Evolutionary conservation across 2,329 filamentous ascomycete genomes (phyloP), one percentile per base, ranked within the genome.

Genomic region (Diaporthe citrichinensis): DNA sequence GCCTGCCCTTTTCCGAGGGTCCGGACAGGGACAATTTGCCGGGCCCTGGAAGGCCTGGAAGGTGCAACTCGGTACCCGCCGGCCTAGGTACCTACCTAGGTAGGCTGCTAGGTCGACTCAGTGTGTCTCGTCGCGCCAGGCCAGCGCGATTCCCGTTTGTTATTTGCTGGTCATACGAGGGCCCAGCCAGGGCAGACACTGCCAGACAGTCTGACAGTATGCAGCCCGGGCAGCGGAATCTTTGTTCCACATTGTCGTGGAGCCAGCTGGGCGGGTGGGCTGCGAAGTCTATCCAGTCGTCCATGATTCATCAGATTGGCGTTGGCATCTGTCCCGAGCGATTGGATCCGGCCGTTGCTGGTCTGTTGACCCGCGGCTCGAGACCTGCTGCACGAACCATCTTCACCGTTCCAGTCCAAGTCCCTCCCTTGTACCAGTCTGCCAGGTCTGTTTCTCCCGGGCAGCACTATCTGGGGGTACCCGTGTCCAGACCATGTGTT

Each of bases 291-390:
- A 68, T 68, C 46, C 23, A 51, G 44, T 28, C 31, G 31, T 68
- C 62, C 62, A 68, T 68, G 62, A 68, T 68, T 68, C 62, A 68
- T 68, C 62, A 68, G 62, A 51, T n/a, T n/a, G 62, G 44, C 31
- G 46, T 25, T 39, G 62, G 62, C 62, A 68, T 68, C 62, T 51
- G 62, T 68, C 62, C 62, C 62, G 62, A 68, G 62, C 44, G 44
- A 36, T 53, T 68, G 62, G 62, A 68, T 68, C 62, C 62, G 39
- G 44, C 62, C 62, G 62, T 53, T 51, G 62, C 62, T 68, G 62
- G 31, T 12, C 46, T 36, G 44, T n/a, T 23, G 36, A 53, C 46
- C 62, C 31, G 46, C 46, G 62, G 62, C 62, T 68, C 62, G 62
- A 68, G 62, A 51, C 62, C 44, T 61, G 55, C 41, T 36, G 44